Evolutionary conservation across 495 filamentous ascomycete genomes (phyloP).

Genomic region (Aspergillus nidulans): DNA sequence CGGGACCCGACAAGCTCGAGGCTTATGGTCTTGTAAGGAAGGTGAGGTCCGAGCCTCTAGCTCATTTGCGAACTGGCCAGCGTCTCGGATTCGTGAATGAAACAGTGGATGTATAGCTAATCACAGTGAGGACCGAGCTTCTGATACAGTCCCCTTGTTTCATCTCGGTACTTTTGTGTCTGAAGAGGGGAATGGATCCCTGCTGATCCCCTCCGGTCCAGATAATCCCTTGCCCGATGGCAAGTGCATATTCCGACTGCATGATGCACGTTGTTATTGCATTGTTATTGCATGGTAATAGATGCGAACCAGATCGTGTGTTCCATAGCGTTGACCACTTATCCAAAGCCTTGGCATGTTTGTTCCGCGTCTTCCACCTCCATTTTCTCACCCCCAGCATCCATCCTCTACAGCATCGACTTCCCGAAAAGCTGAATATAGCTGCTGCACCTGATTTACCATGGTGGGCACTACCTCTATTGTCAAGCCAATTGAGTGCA

Average conservation of each 20-base stretch:
- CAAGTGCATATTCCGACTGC: neutral
- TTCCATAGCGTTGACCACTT: neutral
- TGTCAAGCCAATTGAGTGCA: neutral
- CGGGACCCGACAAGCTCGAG: neutral
- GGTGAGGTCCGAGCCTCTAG: neutral
- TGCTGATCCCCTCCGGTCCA: neutral
- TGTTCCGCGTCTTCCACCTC: neutral
- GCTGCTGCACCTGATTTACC: neutral
- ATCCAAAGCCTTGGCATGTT: constrained; percentile 8
- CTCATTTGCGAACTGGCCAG: neutral
- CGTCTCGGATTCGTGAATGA: neutral
- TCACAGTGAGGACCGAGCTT: neutral
- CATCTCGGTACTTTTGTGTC: neutral
- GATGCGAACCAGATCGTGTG: neutral
- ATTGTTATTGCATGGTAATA: neutral
- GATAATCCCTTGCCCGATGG: neutral
- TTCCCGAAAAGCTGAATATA: neutral
- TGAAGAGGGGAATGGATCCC: neutral
- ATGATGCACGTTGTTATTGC: neutral
- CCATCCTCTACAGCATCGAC: neutral
- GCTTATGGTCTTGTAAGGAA: neutral
- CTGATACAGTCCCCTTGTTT: constrained; percentile 3
- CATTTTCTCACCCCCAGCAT: neutral
- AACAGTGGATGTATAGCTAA: neutral
- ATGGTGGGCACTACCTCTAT: neutral